Conservation (phyloP, 2,329 filamentous ascomycete genomes). For the Neonectria hederae region DNA sequence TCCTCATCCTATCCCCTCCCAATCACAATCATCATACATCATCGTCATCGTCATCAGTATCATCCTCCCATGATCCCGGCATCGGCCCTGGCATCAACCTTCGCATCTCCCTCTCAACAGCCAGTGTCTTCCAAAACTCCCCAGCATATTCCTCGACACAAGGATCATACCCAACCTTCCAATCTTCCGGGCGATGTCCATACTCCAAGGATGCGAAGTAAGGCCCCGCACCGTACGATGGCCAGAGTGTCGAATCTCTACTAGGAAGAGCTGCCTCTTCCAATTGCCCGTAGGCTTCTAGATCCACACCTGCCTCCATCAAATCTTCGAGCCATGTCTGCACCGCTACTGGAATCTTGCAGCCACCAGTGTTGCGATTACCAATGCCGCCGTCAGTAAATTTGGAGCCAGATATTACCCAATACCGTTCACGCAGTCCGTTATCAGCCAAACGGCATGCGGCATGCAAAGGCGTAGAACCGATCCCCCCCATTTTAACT, state of each 20-base stretch:
- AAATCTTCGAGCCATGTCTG: constrained; percentile 16
- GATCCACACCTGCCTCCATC: constrained; percentile 13
- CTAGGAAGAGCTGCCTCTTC: background rate
- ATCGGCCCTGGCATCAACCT: constrained; percentile 6
- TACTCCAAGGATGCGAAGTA: constrained; percentile 4
- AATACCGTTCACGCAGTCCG: background rate
- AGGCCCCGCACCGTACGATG: background rate
- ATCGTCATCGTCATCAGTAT: background rate
- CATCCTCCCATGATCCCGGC: constrained; percentile 14
- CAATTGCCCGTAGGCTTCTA: constrained; percentile 9
- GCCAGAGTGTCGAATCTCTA: background rate
- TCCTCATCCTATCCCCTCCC: background rate
- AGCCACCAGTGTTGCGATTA: background rate
- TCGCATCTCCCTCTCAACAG: background rate
- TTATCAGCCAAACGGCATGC: background rate
- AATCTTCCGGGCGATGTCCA: constrained; percentile 7
- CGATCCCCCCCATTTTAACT: background rate
- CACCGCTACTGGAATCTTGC: background rate
- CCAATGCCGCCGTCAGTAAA: too few relatives aligned
- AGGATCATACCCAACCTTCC: constrained; percentile 8
- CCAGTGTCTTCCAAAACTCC: background rate
- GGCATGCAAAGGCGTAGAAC: background rate
- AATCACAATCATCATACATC: background rate
- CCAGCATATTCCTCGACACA: constrained; percentile 9
- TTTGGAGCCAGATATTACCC: background rate